Percentiles rank a stretch among this genome's conserved stretches.
Evolutionary conservation across 371 early-diverging fungal genomes (phyloP).

Genomic region (Rhizopus delemar): DNA sequence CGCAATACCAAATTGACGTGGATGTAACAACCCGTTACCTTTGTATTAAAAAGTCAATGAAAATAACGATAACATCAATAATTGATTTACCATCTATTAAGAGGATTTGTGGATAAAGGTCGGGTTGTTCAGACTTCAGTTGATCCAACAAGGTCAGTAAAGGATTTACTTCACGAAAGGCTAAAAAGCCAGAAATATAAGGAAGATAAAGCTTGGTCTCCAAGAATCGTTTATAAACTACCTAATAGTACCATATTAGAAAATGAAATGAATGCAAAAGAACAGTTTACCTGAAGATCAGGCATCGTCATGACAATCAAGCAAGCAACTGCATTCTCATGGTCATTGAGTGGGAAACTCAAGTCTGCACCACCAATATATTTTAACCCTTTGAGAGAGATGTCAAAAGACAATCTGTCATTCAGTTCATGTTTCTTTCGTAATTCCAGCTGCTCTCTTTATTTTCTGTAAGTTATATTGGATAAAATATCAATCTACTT

Average conservation of each 20-base stretch:
- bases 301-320: slow-evolving; percentile 72
- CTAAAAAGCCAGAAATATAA: slow-evolving; percentile 87
- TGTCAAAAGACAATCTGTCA: slow-evolving; percentile 31
- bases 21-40: slow-evolving; percentile 84
- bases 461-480: too few species aligned
- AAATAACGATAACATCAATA: too few species aligned
- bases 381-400: slow-evolving; percentile 45
- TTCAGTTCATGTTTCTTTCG: slow-evolving; percentile 7
- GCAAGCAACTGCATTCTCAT: slow-evolving; percentile 73
- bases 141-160: slow-evolving; percentile 55
- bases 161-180: slow-evolving; percentile 82
- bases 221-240: slow-evolving; percentile 55
- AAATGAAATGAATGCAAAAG: slow-evolving; percentile 8
- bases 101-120: slow-evolving; percentile 71
- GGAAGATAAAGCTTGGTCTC: slow-evolving; percentile 67
- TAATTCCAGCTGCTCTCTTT: slow-evolving; percentile 21
- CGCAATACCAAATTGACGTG: slow-evolving; percentile 85
- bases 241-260: slow-evolving; percentile 33
- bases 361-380: slow-evolving; percentile 85
- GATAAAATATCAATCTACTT: slow-evolving; percentile 1
- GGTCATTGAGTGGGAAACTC: slow-evolving; percentile 68
- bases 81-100: slow-evolving; percentile 75
- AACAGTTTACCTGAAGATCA: slow-evolving; percentile 42
- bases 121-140: slow-evolving; percentile 50
- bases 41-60: not conserved